Base-by-base conservation (phyloP, 805 yeast species). In the Starmerella ratchasimensis region DNA sequence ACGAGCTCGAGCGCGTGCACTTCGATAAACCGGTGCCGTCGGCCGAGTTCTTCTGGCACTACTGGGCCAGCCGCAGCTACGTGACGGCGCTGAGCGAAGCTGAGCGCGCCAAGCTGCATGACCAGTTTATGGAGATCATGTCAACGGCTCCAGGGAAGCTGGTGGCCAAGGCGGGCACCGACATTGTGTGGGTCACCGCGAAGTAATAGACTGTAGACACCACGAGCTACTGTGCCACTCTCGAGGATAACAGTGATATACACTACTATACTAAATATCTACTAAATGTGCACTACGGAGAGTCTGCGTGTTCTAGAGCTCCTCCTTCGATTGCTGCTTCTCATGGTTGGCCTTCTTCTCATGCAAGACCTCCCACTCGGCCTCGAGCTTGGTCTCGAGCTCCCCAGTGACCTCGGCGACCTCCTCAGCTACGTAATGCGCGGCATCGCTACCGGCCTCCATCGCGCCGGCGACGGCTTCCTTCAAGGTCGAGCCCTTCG, bases 51-150 rank as follows among this genome's bases (percentile, higher is more conserved):
- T 64, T 70, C 3, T 70, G 61, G 59, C 59, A 58, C 26, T 66
- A 68, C 46, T 72, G 77, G 77, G 58, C 60, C 39, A 65, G 75
- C 0, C 59, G 76, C 44, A 66, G 74, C 34, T 74, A 68, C 47
- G 65, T 74, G 35, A 71, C 77, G 1, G 57, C 59, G 3, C 48
- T 69, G 33, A 42, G 59, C 3, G 64, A 58, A 0, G 56, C 44
- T 1, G 63, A 69, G 47, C 55, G 60, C 38, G 26, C 45, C 2
- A 41, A 57, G 13, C 48, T 69, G 6, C 26, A 23, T 57, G 28
- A 28, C 17, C 13, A 38, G 28, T 28, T 41, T 6, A 2, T 44
- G 44, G 3, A 39, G 62, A 10, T 33, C 64, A 8, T 52, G 42
- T 15, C 31, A 23, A 28, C 30, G 14, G 19, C 14, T 24, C 44